Conservation (phyloP, 345 rosid genomes). For the Litchi chinensis region DNA sequence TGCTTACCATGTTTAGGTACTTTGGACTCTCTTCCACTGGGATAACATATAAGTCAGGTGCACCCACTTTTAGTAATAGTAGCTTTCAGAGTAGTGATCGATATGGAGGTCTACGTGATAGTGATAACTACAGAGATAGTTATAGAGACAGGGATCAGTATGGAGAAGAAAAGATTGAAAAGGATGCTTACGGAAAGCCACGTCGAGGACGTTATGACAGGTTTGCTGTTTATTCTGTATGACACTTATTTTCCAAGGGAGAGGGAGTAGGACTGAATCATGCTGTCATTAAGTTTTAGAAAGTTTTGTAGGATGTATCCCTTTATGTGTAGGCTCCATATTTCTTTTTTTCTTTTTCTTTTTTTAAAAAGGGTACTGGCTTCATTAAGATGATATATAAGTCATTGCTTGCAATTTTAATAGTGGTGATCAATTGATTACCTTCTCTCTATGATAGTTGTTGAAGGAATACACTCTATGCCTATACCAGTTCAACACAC, state of each 20-base stretch:
- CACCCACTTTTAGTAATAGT: slow-evolving; percentile 60
- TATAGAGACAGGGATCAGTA: slow-evolving; percentile 47
- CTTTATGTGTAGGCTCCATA: not conserved
- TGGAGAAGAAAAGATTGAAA: slow-evolving; percentile 46
- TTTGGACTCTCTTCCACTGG: slow-evolving; percentile 92
- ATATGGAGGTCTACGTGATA: slow-evolving; percentile 56
- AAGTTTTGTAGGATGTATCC: not conserved
- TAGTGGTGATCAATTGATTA: not conserved
- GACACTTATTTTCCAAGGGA: not conserved
- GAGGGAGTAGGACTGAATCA: not conserved
- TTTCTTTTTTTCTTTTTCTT: not conserved
- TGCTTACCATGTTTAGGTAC: slow-evolving; percentile 51
- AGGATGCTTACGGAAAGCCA: slow-evolving; percentile 59
- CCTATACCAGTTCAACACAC: not conserved
- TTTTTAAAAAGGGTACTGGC: not conserved
- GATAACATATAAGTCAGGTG: slow-evolving; percentile 66
- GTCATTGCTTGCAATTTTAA: not conserved
- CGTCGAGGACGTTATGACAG: slow-evolving; percentile 53
- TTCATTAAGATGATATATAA: not conserved
- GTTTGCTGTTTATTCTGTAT: slow-evolving; percentile 37
- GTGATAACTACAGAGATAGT: slow-evolving; percentile 53
- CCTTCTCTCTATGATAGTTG: not conserved
- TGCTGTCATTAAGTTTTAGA: not conserved
- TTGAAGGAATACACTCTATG: not conserved
- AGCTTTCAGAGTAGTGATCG: slow-evolving; percentile 52